Base-by-base conservation (phyloP, 2,329 filamentous ascomycete species). In the Stagonosporopsis chrysanthemi region DNA sequence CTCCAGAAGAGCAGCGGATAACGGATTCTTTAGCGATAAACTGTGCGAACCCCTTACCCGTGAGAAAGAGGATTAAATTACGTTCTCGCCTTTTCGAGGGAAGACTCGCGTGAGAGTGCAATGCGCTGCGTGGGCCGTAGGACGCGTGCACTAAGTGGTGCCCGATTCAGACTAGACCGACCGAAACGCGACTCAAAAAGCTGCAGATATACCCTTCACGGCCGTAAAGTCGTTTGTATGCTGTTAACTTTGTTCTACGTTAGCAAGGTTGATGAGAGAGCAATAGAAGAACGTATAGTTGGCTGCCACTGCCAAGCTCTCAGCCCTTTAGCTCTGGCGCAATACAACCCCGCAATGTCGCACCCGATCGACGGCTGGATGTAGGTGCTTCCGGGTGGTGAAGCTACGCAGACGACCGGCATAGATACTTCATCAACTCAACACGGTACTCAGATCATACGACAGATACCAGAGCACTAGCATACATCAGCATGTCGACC, bases 401-500 rank as follows among this genome's bases (percentile, higher is more conserved):
- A 50, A 17, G 15, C 31, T 36, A 2, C 26, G n/a, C 29, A 22
- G 22, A 23, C 12, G n/a, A 6, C 14, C 12, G 23, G n/a, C 36
- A 47, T 47, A 36, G 47, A 38, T 47, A 14, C n/a, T n/a, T 15
- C 2, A 1, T 6, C 7, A 26, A 23, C 23, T 28, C 24, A 54
- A 22, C 38, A 48, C 24, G 38, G 38, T 54, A 38, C 51, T 54
- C 51, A 41, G n/a, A 35, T 43, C 23, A 19, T 47, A 38, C 29
- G 29, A 43, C 8, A 39, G 11, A 5, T 6, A n/a, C 28, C 11
- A 24, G 28, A 19, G 28, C 19, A 42, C 26, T 40, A 35, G 7
- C 15, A 35, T 22, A n/a, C 8, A 22, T 22, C 36, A 64, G 12
- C 19, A 80, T 80, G 79, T 68, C 78, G 24, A 78, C 81, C 42